These are phyloP conservation scores for Chytridiales sp. DNA, from an alignment of 371 early-diverging fungal species.

Conservation along the genomic window DNA sequence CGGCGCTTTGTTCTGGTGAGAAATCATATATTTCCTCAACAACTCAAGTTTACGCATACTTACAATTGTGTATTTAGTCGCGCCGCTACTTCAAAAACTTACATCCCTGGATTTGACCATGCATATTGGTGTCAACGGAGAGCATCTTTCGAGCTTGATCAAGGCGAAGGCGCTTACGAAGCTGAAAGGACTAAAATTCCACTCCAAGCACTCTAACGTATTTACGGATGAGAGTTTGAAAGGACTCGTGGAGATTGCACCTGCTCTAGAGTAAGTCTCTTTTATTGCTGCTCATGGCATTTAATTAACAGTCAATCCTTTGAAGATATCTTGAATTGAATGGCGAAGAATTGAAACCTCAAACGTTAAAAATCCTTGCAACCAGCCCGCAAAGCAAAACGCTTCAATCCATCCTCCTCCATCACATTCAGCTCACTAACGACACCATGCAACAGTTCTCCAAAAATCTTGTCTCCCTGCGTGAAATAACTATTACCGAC, in stretches of 20 bases:
- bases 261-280: conserved; percentile 23
- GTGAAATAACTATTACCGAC: conserved; percentile 41
- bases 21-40: background rate
- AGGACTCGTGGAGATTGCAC: conserved; percentile 16
- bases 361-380: conserved; percentile 21
- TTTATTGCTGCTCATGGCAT: background rate
- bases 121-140: conserved; percentile 41
- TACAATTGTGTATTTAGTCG: background rate
- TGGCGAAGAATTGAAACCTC: conserved; percentile 29
- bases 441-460: conserved; percentile 19
- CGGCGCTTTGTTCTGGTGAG: conserved; percentile 26
- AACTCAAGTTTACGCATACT: background rate
- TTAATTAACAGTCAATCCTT: background rate
- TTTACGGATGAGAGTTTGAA: conserved; percentile 30
- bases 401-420: conserved; percentile 37
- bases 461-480: conserved; percentile 9
- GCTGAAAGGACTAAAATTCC: conserved; percentile 41
- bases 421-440: conserved; percentile 31
- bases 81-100: conserved; percentile 25
- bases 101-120: conserved; percentile 40
- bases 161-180: conserved; percentile 19
- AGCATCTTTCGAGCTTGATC: conserved; percentile 23
- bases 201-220: conserved; percentile 40
- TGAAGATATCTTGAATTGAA: conserved; percentile 40
- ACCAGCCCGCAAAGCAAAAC: conserved; percentile 9